phyloP scores from a whole-genome alignment of 2,329 filamentous ascomycete species.

The Dendrostoma leiphaemia region DNA sequence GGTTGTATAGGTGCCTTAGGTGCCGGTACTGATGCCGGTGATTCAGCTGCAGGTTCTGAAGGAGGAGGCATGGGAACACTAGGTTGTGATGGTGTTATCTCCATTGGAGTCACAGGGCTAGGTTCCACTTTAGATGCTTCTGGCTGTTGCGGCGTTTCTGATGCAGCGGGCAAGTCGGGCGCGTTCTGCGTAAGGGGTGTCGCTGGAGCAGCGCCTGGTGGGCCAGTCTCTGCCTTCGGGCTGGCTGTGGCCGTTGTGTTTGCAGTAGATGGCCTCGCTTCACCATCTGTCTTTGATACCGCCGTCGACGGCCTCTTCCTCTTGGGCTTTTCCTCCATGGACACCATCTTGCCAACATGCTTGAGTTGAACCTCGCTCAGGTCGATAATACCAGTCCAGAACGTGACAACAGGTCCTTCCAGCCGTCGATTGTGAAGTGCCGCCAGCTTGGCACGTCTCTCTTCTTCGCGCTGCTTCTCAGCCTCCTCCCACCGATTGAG shows the following conservation, averaged over 20 bases:
- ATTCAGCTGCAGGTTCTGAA: slow-evolving; percentile 19
- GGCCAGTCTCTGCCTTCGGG: slow-evolving; percentile 19
- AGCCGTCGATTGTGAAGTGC: slow-evolving; percentile 84
- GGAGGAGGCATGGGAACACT: neutral
- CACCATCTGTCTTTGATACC: slow-evolving; percentile 27
- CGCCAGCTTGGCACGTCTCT: slow-evolving; percentile 77
- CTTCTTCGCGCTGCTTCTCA: slow-evolving; percentile 83
- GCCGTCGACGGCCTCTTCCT: slow-evolving; percentile 48
- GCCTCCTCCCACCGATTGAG: slow-evolving; percentile 92
- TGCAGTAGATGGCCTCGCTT: slow-evolving; percentile 9
- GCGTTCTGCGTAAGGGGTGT: slow-evolving; percentile 4
- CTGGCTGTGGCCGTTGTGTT: slow-evolving; percentile 4
- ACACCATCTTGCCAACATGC: slow-evolving; percentile 64
- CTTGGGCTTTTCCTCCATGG: slow-evolving; percentile 56
- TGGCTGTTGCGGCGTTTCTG: slow-evolving; percentile 6
- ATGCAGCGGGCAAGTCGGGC: neutral
- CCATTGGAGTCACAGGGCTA: slow-evolving; percentile 1
- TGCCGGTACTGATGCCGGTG: neutral
- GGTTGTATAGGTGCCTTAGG: neutral
- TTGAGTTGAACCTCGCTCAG: slow-evolving; percentile 76
- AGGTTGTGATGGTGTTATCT: neutral
- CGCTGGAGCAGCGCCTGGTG: slow-evolving; percentile 17
- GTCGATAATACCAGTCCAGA: slow-evolving; percentile 88
- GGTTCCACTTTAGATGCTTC: slow-evolving; percentile 16
- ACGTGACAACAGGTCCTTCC: slow-evolving; percentile 84